Evolutionary conservation across 2,329 filamentous ascomycete species (phyloP).

Genomic region (Scedosporium dehoogii): DNA sequence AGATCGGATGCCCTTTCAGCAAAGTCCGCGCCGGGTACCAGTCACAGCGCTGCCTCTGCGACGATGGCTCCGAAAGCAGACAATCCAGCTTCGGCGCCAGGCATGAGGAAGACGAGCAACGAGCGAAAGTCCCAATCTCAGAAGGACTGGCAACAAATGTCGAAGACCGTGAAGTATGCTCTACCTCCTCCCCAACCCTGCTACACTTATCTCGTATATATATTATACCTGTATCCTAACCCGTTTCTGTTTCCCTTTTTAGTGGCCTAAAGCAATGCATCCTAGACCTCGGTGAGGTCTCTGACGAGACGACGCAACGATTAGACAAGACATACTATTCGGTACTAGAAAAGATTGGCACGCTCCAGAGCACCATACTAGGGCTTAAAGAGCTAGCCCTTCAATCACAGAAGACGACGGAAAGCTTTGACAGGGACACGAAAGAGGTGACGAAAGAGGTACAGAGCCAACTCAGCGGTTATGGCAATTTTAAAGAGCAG

Average conservation of each 20-base stretch:
- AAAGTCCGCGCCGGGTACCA: conserved; percentile 30
- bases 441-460: conserved; percentile 51
- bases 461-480: conserved; percentile 45
- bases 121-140: conserved; percentile 28
- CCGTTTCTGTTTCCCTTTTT: background rate
- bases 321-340: conserved; percentile 69
- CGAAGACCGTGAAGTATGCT: conserved; percentile 30
- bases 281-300: conserved; percentile 45
- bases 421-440: conserved; percentile 50
- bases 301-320: conserved; percentile 50
- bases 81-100: background rate
- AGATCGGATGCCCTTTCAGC: conserved; percentile 35
- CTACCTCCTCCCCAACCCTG: background rate
- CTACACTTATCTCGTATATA: background rate
- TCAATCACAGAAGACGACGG: conserved; percentile 47
- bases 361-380: conserved; percentile 53
- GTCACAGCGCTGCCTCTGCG: conserved; percentile 27
- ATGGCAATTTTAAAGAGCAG: conserved; percentile 56
- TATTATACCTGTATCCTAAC: conserved; percentile 14
- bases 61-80: background rate
- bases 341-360: conserved; percentile 57
- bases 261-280: conserved; percentile 45
- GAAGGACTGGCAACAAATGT: conserved; percentile 21
- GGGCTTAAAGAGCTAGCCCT: conserved; percentile 58
- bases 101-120: conserved; percentile 16